Evolutionary conservation across 768 basidiomycete species (phyloP).

Genomic region (Pseudohyphozyma bogoriensis): DNA sequence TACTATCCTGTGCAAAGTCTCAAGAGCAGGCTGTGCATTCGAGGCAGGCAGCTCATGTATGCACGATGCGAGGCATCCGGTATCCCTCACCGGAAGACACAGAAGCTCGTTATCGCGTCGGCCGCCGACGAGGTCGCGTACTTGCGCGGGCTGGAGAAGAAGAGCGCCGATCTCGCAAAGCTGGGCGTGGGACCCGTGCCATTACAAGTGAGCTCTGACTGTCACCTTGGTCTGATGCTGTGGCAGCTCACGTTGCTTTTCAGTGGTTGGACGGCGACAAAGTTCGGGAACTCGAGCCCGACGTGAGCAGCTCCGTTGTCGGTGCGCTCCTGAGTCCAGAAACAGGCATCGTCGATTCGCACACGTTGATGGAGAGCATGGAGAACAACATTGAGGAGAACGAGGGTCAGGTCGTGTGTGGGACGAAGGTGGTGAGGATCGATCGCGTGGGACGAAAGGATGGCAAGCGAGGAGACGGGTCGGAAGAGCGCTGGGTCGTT

Average conservation of each 20-base stretch:
- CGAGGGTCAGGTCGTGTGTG: constrained; percentile 57
- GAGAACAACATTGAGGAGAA: constrained; percentile 44
- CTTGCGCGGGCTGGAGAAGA: constrained; percentile 56
- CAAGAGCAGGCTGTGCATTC: constrained; percentile 74
- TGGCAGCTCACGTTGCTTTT: constrained; percentile 49
- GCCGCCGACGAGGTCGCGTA: constrained; percentile 54
- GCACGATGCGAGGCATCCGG: constrained; percentile 47
- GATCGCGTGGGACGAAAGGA: constrained; percentile 44
- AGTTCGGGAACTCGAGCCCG: constrained; percentile 68
- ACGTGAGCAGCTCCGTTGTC: constrained; percentile 59
- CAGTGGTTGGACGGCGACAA: constrained; percentile 57
- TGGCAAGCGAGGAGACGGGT: constrained; percentile 8
- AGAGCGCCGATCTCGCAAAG: constrained; percentile 53
- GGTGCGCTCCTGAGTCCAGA: constrained; percentile 70
- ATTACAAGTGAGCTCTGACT: no score
- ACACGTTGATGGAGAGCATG: constrained; percentile 68
- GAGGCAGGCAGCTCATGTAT: constrained; percentile 77
- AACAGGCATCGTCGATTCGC: constrained; percentile 85
- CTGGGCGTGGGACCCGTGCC: constrained; percentile 40
- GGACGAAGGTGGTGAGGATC: constrained; percentile 73
- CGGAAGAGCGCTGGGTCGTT: constrained; percentile 74
- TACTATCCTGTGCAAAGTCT: constrained; percentile 50
- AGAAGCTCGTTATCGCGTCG: constrained; percentile 82
- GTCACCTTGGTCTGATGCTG: no score
- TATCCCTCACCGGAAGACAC: constrained; percentile 61